Conservation (phyloP, 78 protist species). For the Planoprotostelium fungivorum region DNA sequence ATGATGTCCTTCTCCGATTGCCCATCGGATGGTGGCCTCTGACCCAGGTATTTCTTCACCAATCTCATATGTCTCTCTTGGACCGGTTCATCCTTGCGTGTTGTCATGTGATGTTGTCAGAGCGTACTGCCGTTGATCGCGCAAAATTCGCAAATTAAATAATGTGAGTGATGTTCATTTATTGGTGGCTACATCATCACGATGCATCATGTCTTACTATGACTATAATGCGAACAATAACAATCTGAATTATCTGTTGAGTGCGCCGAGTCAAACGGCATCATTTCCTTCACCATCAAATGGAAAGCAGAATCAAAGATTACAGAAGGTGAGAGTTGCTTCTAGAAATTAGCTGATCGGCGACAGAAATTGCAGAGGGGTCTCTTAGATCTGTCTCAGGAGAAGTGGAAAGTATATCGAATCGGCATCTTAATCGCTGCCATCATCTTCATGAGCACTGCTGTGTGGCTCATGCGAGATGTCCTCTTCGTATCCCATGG, state of each 20-base stretch:
- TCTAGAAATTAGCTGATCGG: background rate
- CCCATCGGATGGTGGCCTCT: background rate
- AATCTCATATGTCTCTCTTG: background rate
- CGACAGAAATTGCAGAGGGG: background rate
- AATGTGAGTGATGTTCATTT: too few relatives aligned
- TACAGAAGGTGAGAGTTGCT: background rate
- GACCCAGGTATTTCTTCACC: background rate
- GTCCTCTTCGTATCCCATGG: background rate
- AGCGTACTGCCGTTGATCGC: too few relatives aligned
- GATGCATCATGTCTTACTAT: background rate
- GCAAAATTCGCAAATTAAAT: too few relatives aligned
- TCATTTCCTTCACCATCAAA: background rate
- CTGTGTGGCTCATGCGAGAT: background rate
- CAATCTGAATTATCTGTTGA: background rate
- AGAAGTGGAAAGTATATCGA: background rate
- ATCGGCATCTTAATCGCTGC: background rate
- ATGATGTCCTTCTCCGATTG: background rate
- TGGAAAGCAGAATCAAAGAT: background rate
- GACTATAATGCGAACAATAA: background rate
- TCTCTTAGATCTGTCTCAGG: background rate
- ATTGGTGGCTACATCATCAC: too few relatives aligned
- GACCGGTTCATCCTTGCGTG: background rate
- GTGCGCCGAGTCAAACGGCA: background rate
- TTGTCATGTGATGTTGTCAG: background rate
- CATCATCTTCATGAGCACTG: background rate